Percentiles rank a stretch among this genome's conserved stretches.
These are phyloP conservation scores for Carpinus fangiana DNA, from an alignment of 306 rosid species.

Conservation along the genomic window DNA sequence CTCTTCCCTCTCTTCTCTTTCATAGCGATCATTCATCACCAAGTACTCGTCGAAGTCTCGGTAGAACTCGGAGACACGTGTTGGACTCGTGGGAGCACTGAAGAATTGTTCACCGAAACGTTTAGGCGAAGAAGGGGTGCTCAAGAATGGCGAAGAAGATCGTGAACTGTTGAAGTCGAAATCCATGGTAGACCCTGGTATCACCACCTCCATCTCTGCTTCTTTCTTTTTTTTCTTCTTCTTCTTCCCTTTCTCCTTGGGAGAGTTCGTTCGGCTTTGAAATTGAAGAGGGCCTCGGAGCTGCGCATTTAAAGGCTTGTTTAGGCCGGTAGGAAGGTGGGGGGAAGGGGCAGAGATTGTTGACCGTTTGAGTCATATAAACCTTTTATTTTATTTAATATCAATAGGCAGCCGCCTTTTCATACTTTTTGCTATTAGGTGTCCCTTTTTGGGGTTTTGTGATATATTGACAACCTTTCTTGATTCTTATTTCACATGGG, in stretches of 20 bases:
- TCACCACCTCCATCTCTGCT: constrained; percentile 49
- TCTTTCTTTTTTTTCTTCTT: not conserved
- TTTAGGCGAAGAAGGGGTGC: constrained; percentile 60
- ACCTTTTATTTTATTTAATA: no score
- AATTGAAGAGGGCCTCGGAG: no score
- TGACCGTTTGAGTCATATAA: constrained; percentile 18
- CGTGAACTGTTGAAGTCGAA: constrained; percentile 50
- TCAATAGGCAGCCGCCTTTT: constrained; percentile 29
- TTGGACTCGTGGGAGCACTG: constrained; percentile 81
- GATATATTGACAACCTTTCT: not conserved
- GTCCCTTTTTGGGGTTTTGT: not conserved
- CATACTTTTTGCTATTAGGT: constrained; percentile 18
- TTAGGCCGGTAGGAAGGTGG: constrained; percentile 11
- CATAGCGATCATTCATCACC: not conserved
- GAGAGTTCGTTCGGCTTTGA: no score
- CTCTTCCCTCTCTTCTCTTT: not conserved
- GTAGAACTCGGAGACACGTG: constrained; percentile 51
- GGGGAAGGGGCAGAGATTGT: constrained; percentile 17
- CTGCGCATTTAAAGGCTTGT: no score
- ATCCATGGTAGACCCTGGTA: constrained; percentile 46
- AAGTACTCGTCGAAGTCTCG: constrained; percentile 41
- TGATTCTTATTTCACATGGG: not conserved
- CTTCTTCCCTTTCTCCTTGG: no score
- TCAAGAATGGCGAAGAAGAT: constrained; percentile 50
- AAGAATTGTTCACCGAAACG: constrained; percentile 53